Evolutionary conservation across 2,329 filamentous ascomycete species (phyloP).

Genomic region (Paracorniculantispora psalliotae): DNA sequence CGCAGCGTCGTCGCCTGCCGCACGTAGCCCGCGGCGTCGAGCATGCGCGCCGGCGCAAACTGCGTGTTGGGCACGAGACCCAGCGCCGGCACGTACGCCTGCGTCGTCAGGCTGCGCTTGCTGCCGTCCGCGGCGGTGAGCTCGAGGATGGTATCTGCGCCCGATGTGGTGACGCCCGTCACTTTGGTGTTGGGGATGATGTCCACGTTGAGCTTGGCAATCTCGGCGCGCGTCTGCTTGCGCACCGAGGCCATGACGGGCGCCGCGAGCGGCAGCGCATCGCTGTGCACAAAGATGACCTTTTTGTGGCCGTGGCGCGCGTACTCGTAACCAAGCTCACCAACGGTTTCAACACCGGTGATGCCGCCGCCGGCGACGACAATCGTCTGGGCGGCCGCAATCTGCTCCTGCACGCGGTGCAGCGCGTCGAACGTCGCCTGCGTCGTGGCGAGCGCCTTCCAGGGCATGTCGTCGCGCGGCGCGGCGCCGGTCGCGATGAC

Average conservation of each 20-base stretch:
- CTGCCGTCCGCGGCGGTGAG: constrained; percentile 29
- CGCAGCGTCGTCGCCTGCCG: constrained; percentile 34
- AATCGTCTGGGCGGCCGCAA: constrained; percentile 41
- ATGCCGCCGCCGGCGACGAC: constrained; percentile 48
- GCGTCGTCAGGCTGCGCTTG: constrained; percentile 34
- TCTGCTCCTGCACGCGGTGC: constrained; percentile 29
- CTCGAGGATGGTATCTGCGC: constrained; percentile 29
- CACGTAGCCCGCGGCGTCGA: constrained; percentile 30
- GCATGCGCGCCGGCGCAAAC: constrained; percentile 35
- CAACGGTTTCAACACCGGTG: constrained; percentile 47
- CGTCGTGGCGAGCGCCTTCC: constrained; percentile 41
- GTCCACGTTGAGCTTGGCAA: constrained; percentile 41
- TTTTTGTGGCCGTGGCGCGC: constrained; percentile 39
- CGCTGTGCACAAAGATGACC: constrained; percentile 38
- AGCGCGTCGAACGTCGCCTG: constrained; percentile 38
- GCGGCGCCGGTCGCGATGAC: constrained; percentile 51
- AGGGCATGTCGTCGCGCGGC: constrained; percentile 41
- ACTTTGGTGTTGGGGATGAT: constrained; percentile 37
- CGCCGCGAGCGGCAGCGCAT: constrained; percentile 34
- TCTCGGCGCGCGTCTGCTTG: constrained; percentile 32
- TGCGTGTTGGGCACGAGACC: constrained; percentile 41
- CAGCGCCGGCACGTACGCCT: constrained; percentile 44
- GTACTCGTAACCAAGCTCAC: constrained; percentile 47
- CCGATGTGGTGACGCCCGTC: constrained; percentile 20
- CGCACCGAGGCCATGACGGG: constrained; percentile 33